Evolutionary conservation across 805 yeast species (phyloP).

Genomic region (Candida maltosa): DNA sequence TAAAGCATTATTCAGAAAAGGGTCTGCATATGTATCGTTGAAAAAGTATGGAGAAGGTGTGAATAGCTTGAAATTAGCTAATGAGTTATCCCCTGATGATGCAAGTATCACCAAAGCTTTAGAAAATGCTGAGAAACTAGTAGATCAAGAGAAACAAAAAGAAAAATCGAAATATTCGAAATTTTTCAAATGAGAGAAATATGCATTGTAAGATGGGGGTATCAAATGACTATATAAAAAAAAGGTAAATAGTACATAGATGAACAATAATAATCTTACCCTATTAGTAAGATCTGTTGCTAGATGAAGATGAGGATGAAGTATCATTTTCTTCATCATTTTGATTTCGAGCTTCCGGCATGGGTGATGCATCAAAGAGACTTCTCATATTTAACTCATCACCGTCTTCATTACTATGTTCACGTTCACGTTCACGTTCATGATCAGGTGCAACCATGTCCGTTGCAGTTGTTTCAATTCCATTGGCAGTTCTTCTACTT

Average conservation of each 20-base stretch:
- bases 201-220: too few species aligned
- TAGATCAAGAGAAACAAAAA: constrained; percentile 43
- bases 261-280: too few species aligned
- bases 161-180: constrained; percentile 59
- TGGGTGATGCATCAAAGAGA: constrained; percentile 16
- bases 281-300: too few species aligned
- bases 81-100: constrained; percentile 46
- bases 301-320: too few species aligned
- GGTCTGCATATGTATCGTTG: constrained; percentile 39
- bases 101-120: constrained; percentile 44
- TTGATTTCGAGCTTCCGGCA: background rate
- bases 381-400: constrained; percentile 27
- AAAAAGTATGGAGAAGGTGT: constrained; percentile 51
- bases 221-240: too few species aligned
- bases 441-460: too few species aligned
- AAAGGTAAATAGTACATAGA: too few species aligned
- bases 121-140: constrained; percentile 32
- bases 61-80: constrained; percentile 43
- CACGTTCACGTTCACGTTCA: too few species aligned
- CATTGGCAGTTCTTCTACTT: constrained; percentile 44
- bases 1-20: constrained; percentile 58
- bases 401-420: constrained; percentile 12
- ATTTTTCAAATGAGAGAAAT: constrained; percentile 51
- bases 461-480: constrained; percentile 36
- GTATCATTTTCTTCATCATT: too few species aligned